Base-by-base conservation (phyloP, 805 yeast species). In the Metschnikowia dekortorum region DNA sequence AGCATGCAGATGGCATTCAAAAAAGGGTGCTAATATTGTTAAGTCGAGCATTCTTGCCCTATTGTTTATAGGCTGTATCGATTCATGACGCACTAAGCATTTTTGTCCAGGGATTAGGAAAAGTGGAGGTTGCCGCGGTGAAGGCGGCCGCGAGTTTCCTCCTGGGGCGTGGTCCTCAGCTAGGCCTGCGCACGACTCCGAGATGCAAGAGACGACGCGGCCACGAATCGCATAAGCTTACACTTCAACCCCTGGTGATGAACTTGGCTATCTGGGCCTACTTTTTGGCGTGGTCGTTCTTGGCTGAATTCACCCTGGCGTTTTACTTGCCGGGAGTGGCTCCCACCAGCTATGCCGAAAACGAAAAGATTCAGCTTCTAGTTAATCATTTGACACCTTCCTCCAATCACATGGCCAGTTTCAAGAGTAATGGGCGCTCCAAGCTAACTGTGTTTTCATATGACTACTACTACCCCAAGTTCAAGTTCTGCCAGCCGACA, bases 251-350 rank as follows among this genome's bases (percentile, higher is more conserved):
- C 34, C 31, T 6, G 36, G 28, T 34, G 14, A 46, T 50, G 62
- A 47, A 44, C 53, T 55, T 54, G 49, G 51, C 49, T 10, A 45
- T 50, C 36, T 47, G 67, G 49, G 43, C 57, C 18, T 49, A 54
- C 28, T 48, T 63, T 35, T 45, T 62, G 29, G 56, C 53, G 48
- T 44, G 48, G n/a, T 46, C 41, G 35, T 16, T 51, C 31, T 52
- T 63, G 47, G 47, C 61, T 14, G 58, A 62, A 10, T 22, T 60
- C 16, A 49, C 63, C 13, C 46, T 55, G 35, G 96, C 85, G 2
- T 92, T 94, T 70, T 92, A 94, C 64, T 74, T 94, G 49, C 98
- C 98, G 0, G 98, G 98, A 8, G 94, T 90, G 26, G 96, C 98
- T 0, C 98, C 99, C 16, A 87, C 95, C 1, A 85, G 92, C 46